Evolutionary conservation across 495 filamentous ascomycete genomes (phyloP).

Genomic region (Daldinia bambusicola): DNA sequence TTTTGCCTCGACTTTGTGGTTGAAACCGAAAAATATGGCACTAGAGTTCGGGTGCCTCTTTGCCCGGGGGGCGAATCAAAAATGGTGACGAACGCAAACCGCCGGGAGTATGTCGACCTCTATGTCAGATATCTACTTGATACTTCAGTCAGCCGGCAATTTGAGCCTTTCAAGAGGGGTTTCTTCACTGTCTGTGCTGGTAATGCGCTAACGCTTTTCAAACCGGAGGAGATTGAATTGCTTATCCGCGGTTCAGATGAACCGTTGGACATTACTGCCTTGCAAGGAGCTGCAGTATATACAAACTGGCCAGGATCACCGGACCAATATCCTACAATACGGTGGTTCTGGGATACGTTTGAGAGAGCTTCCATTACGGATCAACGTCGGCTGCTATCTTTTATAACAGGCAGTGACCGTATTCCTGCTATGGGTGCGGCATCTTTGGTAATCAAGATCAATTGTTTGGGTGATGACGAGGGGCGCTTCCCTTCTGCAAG

Average conservation of each 20-base stretch:
- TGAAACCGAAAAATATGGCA: conserved; percentile 81
- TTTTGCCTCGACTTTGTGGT: conserved; percentile 88
- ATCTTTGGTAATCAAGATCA: conserved; percentile 77
- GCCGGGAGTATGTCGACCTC: conserved; percentile 87
- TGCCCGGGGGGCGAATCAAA: conserved; percentile 78
- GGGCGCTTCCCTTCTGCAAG: conserved; percentile 84
- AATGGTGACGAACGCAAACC: conserved; percentile 85
- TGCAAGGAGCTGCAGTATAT: conserved; percentile 82
- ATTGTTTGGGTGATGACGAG: conserved; percentile 78
- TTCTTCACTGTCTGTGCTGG: conserved; percentile 95
- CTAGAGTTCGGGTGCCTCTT: conserved; percentile 71
- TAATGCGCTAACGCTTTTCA: conserved; percentile 88
- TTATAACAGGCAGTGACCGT: conserved; percentile 93
- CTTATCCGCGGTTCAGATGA: conserved; percentile 91
- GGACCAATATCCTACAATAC: conserved; percentile 69
- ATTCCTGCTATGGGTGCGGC: conserved; percentile 93
- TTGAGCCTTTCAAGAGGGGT: conserved; percentile 94
- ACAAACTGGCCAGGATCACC: conserved; percentile 73
- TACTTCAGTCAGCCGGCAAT: conserved; percentile 80
- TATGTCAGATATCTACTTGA: conserved; percentile 88
- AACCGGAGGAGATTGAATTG: conserved; percentile 94
- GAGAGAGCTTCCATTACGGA: conserved; percentile 68
- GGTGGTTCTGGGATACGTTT: conserved; percentile 93
- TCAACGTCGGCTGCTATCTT: conserved; percentile 82
- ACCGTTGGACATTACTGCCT: conserved; percentile 76